Conservation (phyloP, 805 yeast genomes). For the Blastobotrys attinorum region DNA sequence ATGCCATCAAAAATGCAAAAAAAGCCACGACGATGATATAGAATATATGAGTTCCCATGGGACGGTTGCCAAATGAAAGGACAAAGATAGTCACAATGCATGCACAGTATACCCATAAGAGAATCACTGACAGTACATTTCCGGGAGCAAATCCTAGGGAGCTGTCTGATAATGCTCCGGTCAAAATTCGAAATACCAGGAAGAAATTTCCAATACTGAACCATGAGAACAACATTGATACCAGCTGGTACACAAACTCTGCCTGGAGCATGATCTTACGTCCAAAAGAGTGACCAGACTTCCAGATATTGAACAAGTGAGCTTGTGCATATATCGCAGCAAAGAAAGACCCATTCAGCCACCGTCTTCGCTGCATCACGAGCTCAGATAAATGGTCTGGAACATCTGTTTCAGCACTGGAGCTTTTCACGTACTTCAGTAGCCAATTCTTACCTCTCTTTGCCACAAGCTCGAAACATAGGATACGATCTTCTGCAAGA, state of each 20-base stretch:
- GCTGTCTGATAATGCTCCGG: conserved; percentile 62
- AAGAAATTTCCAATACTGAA: conserved; percentile 87
- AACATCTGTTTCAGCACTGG: conserved; percentile 92
- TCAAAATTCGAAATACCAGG: conserved; percentile 80
- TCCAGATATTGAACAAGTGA: conserved; percentile 71
- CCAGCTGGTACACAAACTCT: conserved; percentile 71
- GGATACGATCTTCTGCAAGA: conserved; percentile 90
- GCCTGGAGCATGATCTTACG: conserved; percentile 67
- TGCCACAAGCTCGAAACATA: conserved; percentile 94
- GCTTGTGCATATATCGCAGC: conserved; percentile 83
- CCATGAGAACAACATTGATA: conserved; percentile 79
- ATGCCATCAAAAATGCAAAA: conserved; percentile 83
- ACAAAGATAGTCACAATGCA: conserved; percentile 81
- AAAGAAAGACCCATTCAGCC: conserved; percentile 95
- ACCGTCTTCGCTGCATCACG: conserved; percentile 85
- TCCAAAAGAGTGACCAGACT: conserved; percentile 55
- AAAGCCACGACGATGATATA: conserved; percentile 67
- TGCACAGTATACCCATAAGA: conserved; percentile 78
- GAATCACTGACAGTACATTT: conserved; percentile 63
- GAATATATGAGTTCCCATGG: conserved; percentile 77
- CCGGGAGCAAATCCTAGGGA: conserved; percentile 65
- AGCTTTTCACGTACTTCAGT: conserved; percentile 76
- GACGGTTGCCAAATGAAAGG: conserved; percentile 87
- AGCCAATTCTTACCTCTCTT: conserved; percentile 67
- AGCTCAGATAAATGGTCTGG: conserved; percentile 84